Conservation (phyloP, 805 yeast genomes). For the Candida odintsovae region DNA sequence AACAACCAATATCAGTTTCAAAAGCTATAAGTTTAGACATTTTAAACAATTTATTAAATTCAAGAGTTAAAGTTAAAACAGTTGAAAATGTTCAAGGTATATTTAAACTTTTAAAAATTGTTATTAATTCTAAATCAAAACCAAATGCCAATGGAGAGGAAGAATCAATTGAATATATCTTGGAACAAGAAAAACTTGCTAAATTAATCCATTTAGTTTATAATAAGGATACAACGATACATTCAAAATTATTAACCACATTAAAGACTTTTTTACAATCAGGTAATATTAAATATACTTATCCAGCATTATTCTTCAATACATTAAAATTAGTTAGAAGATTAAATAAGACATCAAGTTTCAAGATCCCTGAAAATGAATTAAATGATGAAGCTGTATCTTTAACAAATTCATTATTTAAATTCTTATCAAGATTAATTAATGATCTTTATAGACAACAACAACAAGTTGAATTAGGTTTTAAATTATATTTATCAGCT, state of each 20-base stretch:
- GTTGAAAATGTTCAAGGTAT: constrained; percentile 50
- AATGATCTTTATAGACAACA: constrained; percentile 49
- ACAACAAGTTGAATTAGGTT: constrained; percentile 28
- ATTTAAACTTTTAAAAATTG: constrained; percentile 49
- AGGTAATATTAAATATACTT: constrained; percentile 49
- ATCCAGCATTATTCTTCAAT: constrained; percentile 67
- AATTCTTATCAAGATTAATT: constrained; percentile 62
- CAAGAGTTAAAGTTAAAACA: constrained; percentile 31
- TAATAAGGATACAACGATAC: constrained; percentile 38
- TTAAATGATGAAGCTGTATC: constrained; percentile 8
- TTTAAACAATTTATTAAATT: constrained; percentile 46
- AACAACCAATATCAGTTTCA: constrained; percentile 48
- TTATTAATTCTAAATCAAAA: constrained; percentile 34
- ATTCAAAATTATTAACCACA: constrained; percentile 39
- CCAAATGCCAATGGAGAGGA: constrained; percentile 16
- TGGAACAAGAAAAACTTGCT: constrained; percentile 57
- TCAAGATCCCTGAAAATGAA: not conserved
- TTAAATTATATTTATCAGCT: constrained; percentile 49
- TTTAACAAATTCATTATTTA: constrained; percentile 43
- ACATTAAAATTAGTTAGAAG: constrained; percentile 56
- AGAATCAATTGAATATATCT: constrained; percentile 32
- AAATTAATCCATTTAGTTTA: constrained; percentile 63
- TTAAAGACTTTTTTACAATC: constrained; percentile 50
- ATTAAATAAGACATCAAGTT: not conserved
- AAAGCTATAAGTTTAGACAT: constrained; percentile 56